A percentile compares a stretch with the other conserved stretches of the same genome.
Evolutionary conservation across 2,329 filamentous ascomycete species (phyloP).

Genomic region (Orbilia blumenaviensis): DNA sequence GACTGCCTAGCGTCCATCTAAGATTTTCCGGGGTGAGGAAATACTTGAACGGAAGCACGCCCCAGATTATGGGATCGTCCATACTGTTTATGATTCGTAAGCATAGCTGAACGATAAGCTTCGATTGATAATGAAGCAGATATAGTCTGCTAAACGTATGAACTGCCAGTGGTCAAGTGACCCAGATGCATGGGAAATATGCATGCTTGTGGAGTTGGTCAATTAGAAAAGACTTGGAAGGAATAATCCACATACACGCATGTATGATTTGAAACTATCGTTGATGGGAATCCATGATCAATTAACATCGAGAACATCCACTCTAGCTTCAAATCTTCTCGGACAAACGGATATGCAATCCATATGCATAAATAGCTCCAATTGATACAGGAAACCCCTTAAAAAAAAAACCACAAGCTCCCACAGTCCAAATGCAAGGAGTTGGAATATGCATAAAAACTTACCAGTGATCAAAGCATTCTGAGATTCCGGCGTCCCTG

Average conservation of each 20-base stretch:
- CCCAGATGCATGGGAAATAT: neutral
- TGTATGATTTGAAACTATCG: slow-evolving; percentile 82
- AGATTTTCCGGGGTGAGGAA: slow-evolving; percentile 76
- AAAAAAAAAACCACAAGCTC: neutral
- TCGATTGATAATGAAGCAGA: slow-evolving; percentile 38
- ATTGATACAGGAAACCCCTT: neutral
- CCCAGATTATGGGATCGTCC: slow-evolving; percentile 95
- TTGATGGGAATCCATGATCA: neutral
- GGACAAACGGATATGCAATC: neutral
- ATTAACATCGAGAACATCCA: slow-evolving; percentile 36
- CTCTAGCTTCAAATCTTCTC: slow-evolving; percentile 11
- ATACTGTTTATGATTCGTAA: slow-evolving; percentile 67
- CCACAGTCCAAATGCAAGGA: neutral
- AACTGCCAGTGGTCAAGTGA: neutral
- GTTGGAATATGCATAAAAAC: slow-evolving; percentile 1
- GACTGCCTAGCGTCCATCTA: slow-evolving; percentile 88
- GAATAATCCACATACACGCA: slow-evolving; percentile 71
- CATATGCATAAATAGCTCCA: neutral
- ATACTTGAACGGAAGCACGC: slow-evolving; percentile 79
- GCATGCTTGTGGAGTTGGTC: neutral
- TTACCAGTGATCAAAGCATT: slow-evolving; percentile 40
- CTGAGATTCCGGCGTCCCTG: slow-evolving; percentile 26
- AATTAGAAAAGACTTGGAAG: neutral
- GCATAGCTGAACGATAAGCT: too few relatives aligned
- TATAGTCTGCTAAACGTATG: too few relatives aligned